These are phyloP conservation scores for Diplodia seriata DNA, from an alignment of 2,329 filamentous ascomycete genomes.

Conservation along the genomic window DNA sequence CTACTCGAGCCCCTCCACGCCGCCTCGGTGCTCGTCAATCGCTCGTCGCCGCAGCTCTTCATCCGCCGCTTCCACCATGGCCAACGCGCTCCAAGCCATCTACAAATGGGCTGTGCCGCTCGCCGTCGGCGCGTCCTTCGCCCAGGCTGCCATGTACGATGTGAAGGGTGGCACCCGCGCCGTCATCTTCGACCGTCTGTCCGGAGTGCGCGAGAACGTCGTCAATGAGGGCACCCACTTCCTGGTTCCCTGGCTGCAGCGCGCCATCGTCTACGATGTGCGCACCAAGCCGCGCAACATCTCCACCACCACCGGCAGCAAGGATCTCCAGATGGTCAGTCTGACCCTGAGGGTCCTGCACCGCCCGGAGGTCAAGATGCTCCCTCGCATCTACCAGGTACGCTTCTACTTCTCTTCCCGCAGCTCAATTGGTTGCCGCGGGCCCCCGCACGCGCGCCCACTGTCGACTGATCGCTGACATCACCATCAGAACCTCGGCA, in stretches of 20 bases:
- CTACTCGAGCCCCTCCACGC: slow-evolving; percentile 1
- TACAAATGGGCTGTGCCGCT: slow-evolving; percentile 77
- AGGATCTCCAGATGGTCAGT: slow-evolving; percentile 99
- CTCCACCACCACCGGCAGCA: slow-evolving; percentile 94
- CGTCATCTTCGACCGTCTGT: slow-evolving; percentile 95
- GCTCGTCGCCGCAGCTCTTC: slow-evolving; percentile 8
- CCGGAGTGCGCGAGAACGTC: slow-evolving; percentile 90
- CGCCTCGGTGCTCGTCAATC: slow-evolving; percentile 7
- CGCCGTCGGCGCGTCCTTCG: slow-evolving; percentile 70
- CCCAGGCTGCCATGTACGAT: slow-evolving; percentile 89
- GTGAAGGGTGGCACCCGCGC: slow-evolving; percentile 93
- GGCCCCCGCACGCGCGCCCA: neutral
- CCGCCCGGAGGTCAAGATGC: slow-evolving; percentile 86
- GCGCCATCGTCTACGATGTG: slow-evolving; percentile 94
- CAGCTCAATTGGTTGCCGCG: slow-evolving; percentile 8
- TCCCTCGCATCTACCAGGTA: slow-evolving; percentile 99
- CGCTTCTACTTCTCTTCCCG: slow-evolving; percentile 38
- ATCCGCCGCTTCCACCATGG: slow-evolving; percentile 8
- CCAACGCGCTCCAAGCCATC: slow-evolving; percentile 55
- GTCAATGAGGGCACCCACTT: slow-evolving; percentile 98
- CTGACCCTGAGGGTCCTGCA: slow-evolving; percentile 95
- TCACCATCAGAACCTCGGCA: slow-evolving; percentile 80
- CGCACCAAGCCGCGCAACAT: slow-evolving; percentile 97
- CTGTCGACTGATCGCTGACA: slow-evolving; percentile 34
- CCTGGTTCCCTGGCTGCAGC: slow-evolving; percentile 93